These are phyloP conservation scores for Aphanomyces astaci DNA, from an alignment of 352 stramenopile species.

Conservation along the genomic window DNA sequence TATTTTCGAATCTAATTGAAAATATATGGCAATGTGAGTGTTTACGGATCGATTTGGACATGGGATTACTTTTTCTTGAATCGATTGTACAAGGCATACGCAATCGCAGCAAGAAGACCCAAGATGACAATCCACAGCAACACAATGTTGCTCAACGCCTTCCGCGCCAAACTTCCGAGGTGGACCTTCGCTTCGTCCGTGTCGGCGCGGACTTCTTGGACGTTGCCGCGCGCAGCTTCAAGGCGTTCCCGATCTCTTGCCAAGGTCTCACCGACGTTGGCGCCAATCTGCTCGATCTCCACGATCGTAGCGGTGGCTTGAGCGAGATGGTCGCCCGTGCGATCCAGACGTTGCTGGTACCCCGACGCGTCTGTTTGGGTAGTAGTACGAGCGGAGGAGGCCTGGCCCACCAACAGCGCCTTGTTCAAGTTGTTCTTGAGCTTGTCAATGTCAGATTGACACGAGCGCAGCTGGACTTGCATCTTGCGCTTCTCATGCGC, in stretches of 20 bases:
- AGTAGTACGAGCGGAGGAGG: constrained; percentile 23
- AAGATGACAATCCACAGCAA: constrained; percentile 76
- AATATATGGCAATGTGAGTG: neutral
- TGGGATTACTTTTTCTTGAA: constrained; percentile 6
- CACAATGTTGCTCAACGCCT: constrained; percentile 66
- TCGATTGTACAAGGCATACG: neutral
- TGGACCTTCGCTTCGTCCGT: constrained; percentile 56
- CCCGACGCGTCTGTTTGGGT: neutral
- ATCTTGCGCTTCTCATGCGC: constrained; percentile 74
- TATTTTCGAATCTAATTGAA: too few relatives aligned
- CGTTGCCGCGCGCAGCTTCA: constrained; percentile 64
- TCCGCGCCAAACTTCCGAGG: constrained; percentile 74
- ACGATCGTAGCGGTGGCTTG: constrained; percentile 64
- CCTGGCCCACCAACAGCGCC: constrained; percentile 65
- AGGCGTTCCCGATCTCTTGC: constrained; percentile 61
- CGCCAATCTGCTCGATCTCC: constrained; percentile 53
- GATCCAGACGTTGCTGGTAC: constrained; percentile 65
- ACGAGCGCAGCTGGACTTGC: constrained; percentile 73
- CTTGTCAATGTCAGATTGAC: constrained; percentile 80
- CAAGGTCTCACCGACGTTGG: constrained; percentile 63
- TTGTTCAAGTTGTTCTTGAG: constrained; percentile 76
- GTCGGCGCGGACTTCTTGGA: constrained; percentile 64
- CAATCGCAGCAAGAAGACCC: constrained; percentile 52
- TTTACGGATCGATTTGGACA: too few relatives aligned
- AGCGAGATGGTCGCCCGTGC: constrained; percentile 57